Evolutionary conservation across 2,329 filamentous ascomycete genomes (phyloP).

Genomic region (Xylaria sp.): DNA sequence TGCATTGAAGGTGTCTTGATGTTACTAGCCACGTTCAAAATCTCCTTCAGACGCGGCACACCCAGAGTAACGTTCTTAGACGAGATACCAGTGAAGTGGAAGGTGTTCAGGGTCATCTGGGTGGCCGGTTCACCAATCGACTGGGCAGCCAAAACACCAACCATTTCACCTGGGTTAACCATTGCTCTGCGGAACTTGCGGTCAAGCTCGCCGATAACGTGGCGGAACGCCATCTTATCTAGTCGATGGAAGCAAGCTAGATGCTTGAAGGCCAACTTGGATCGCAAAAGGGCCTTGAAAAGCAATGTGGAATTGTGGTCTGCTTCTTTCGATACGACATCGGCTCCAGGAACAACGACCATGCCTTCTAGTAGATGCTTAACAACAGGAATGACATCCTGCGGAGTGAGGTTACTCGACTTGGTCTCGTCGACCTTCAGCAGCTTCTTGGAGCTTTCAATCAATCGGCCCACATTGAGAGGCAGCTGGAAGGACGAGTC

Average conservation of each 20-base stretch:
- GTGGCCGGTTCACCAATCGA: slow-evolving; percentile 98
- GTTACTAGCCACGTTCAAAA: slow-evolving; percentile 94
- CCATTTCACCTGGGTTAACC: slow-evolving; percentile 95
- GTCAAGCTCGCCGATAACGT: slow-evolving; percentile 86
- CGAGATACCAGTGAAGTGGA: slow-evolving; percentile 99
- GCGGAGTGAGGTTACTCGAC: slow-evolving; percentile 83
- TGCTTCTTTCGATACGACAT: slow-evolving; percentile 77
- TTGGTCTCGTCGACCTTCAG: slow-evolving; percentile 84
- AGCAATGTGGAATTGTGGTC: slow-evolving; percentile 83
- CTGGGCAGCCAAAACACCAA: slow-evolving; percentile 93
- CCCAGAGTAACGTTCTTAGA: slow-evolving; percentile 99
- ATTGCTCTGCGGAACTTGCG: slow-evolving; percentile 79
- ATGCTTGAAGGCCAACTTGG: slow-evolving; percentile 86
- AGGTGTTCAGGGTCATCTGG: slow-evolving; percentile 99
- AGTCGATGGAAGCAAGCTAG: slow-evolving; percentile 80
- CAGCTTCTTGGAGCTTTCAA: slow-evolving; percentile 81
- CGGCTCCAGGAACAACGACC: slow-evolving; percentile 78
- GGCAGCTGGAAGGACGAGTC: slow-evolving; percentile 87
- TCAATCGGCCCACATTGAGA: slow-evolving; percentile 84
- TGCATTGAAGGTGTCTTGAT: slow-evolving; percentile 99
- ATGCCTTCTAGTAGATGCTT: slow-evolving; percentile 69
- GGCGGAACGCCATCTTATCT: slow-evolving; percentile 87
- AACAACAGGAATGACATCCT: slow-evolving; percentile 78
- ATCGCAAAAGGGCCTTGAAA: slow-evolving; percentile 87
- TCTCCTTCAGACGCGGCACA: slow-evolving; percentile 98